These are phyloP conservation scores for Aspergillus puulaauensis DNA, from an alignment of 2,329 filamentous ascomycete species.

Conservation along the genomic window DNA sequence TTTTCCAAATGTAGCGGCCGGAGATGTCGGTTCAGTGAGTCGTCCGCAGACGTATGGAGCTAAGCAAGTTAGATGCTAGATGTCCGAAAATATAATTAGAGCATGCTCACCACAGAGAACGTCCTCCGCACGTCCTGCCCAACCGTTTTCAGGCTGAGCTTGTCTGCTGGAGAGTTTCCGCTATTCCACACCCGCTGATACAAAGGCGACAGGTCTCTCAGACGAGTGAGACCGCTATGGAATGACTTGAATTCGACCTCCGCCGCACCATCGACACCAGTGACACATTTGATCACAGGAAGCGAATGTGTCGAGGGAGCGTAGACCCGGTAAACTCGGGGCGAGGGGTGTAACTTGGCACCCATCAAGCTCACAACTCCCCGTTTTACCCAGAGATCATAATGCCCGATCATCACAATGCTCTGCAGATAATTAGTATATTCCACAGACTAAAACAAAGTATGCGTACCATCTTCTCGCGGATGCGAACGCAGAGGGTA, in stretches of 20 bases:
- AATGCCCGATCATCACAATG: constrained; percentile 51
- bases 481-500: constrained; percentile 40
- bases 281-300: constrained; percentile 50
- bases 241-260: constrained; percentile 52
- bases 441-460: background rate
- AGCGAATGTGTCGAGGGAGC: constrained; percentile 59
- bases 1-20: constrained; percentile 44
- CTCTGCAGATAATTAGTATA: constrained; percentile 34
- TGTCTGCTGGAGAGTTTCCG: constrained; percentile 32
- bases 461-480: constrained; percentile 37
- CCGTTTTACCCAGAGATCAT: constrained; percentile 56
- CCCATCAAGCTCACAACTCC: constrained; percentile 59
- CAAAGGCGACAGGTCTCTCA: constrained; percentile 51
- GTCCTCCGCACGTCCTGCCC: constrained; percentile 31
- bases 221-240: constrained; percentile 41
- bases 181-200: constrained; percentile 56
- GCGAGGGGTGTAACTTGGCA: constrained; percentile 53
- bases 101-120: constrained; percentile 40
- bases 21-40: constrained; percentile 41
- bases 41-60: constrained; percentile 44
- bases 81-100: background rate
- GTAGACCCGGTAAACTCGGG: constrained; percentile 48
- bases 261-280: constrained; percentile 42
- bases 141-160: constrained; percentile 27
- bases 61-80: constrained; percentile 23